These are phyloP conservation scores for Pleurotus tuber-regium DNA, from an alignment of 768 basidiomycete genomes.

Conservation along the genomic window DNA sequence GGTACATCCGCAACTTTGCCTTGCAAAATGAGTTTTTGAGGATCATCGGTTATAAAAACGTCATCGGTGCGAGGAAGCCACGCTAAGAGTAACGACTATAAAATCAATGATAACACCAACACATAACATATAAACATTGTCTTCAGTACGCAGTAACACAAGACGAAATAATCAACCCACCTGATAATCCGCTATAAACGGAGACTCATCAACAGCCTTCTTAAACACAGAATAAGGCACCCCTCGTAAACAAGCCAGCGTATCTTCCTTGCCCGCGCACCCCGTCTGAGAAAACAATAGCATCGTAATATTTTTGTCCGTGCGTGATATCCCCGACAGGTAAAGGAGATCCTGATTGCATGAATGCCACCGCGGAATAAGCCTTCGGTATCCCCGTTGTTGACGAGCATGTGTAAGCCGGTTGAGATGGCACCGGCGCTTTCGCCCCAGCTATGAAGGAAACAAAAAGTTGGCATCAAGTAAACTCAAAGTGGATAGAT, in stretches of 20 bases:
- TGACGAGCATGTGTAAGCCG: conserved; percentile 46
- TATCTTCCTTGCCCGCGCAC: conserved; percentile 32
- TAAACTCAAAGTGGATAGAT: neutral
- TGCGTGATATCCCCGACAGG: conserved; percentile 40
- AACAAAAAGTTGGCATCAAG: conserved; percentile 3
- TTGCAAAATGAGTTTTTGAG: conserved; percentile 37
- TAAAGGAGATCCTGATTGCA: conserved; percentile 48
- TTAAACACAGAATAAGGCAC: conserved; percentile 35
- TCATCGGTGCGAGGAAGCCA: conserved; percentile 53
- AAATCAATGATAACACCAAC: neutral
- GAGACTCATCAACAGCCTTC: conserved; percentile 37
- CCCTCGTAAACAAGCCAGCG: conserved; percentile 36
- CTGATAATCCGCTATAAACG: conserved; percentile 38
- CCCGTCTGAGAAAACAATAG: conserved; percentile 31
- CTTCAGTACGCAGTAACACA: too few relatives aligned
- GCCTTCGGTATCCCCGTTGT: conserved; percentile 41
- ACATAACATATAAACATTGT: conserved; percentile 10
- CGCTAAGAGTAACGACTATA: conserved; percentile 40
- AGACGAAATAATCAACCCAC: too few relatives aligned
- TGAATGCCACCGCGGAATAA: conserved; percentile 50
- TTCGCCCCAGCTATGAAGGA: conserved; percentile 34
- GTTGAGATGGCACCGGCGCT: conserved; percentile 54
- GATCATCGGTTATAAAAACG: conserved; percentile 42
- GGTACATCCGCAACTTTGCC: conserved; percentile 48
- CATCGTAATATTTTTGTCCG: conserved; percentile 45